Percentiles rank a stretch among this genome's conserved stretches.
Evolutionary conservation across 768 basidiomycete genomes (phyloP).

Genomic region (Mycena belliarum): DNA sequence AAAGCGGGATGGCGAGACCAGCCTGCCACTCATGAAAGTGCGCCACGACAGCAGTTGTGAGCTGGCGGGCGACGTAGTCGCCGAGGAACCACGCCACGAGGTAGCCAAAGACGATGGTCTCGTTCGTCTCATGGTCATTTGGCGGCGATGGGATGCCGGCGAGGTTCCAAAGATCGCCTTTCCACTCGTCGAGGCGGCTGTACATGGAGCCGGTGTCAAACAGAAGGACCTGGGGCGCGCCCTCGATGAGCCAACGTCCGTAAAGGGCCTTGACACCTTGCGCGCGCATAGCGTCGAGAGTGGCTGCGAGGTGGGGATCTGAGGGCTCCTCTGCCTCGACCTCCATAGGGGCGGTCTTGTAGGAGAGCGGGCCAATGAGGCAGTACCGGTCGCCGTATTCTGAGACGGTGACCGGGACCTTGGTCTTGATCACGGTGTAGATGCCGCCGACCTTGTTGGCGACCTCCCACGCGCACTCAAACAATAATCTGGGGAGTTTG

Average conservation of each 20-base stretch:
- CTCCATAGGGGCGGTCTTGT: slow-evolving; percentile 99
- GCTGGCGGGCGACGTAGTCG: slow-evolving; percentile 84
- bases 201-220: slow-evolving; percentile 93
- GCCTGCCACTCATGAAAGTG: slow-evolving; percentile 99
- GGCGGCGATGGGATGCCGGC: slow-evolving; percentile 97
- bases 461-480: slow-evolving; percentile 98
- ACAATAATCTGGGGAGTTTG: slow-evolving; percentile 50
- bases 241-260: slow-evolving; percentile 98
- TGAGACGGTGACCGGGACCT: slow-evolving; percentile 91
- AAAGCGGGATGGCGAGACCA: slow-evolving; percentile 91
- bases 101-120: slow-evolving; percentile 96
- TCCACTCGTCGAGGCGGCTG: slow-evolving; percentile 95
- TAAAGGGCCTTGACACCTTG: slow-evolving; percentile 94
- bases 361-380: slow-evolving; percentile 95
- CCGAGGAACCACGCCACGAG: slow-evolving; percentile 99
- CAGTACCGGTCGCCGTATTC: slow-evolving; percentile 96
- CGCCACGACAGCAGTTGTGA: slow-evolving; percentile 85
- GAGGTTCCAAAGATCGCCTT: slow-evolving; percentile 96
- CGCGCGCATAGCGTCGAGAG: slow-evolving; percentile 80
- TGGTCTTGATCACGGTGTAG: slow-evolving; percentile 99
- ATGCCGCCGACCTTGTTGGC: slow-evolving; percentile 99
- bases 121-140: slow-evolving; percentile 97
- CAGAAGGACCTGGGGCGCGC: slow-evolving; percentile 90
- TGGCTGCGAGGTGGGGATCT: slow-evolving; percentile 73
- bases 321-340: slow-evolving; percentile 91